These are phyloP conservation scores for Spinellus fusiger DNA, from an alignment of 192 early-diverging fungal species.

Conservation along the genomic window DNA sequence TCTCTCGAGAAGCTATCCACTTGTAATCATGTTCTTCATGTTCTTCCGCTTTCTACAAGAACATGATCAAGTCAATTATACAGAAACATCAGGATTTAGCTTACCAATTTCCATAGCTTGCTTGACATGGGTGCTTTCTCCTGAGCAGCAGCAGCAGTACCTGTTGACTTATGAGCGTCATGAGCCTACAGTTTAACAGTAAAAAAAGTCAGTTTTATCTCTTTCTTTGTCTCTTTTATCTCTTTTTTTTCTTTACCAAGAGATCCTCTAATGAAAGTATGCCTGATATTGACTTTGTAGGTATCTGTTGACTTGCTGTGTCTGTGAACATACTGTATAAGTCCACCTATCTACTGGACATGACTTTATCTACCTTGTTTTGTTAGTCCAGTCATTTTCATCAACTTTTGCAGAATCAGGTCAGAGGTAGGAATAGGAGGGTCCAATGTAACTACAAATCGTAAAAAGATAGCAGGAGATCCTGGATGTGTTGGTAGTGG, in stretches of 20 bases:
- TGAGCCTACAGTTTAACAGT: background rate
- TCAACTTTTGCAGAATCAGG: constrained; percentile 9
- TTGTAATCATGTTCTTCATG: constrained; percentile 12
- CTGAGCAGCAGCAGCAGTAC: too few species aligned
- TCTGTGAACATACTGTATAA: background rate
- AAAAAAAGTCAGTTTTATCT: background rate
- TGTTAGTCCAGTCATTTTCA: constrained; percentile 6
- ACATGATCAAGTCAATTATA: background rate
- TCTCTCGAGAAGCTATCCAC: constrained; percentile 1
- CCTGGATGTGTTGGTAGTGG: constrained; percentile 5
- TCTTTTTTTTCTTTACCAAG: background rate
- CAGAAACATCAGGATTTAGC: background rate
- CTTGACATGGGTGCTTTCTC: too few species aligned
- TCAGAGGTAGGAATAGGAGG: constrained; percentile 23
- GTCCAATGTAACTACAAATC: constrained; percentile 23
- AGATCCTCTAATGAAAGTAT: constrained; percentile 22
- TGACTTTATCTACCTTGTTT: background rate
- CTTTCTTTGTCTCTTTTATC: background rate
- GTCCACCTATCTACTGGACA: background rate
- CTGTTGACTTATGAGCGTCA: too few species aligned
- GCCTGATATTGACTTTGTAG: background rate
- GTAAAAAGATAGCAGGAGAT: constrained; percentile 11
- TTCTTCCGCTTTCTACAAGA: constrained; percentile 1
- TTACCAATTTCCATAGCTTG: background rate
- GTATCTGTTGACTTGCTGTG: background rate